Percentiles rank a stretch among this genome's conserved stretches.
phyloP scores from a whole-genome alignment of 2,329 filamentous ascomycete species.

The Arthroderma uncinatum region DNA sequence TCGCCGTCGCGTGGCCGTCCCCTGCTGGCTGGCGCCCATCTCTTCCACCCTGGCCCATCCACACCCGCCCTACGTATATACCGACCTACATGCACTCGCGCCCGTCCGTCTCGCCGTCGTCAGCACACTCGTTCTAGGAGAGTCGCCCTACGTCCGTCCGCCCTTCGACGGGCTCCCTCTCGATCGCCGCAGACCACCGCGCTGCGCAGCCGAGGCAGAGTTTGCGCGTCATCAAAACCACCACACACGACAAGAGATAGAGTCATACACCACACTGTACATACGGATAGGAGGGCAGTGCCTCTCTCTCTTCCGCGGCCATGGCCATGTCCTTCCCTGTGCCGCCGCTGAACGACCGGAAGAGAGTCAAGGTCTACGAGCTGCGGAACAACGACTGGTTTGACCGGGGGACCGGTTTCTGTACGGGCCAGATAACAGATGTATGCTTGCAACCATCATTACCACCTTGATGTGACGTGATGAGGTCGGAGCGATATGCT shows the following conservation, averaged over 20 bases:
- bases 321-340: slow-evolving; percentile 38
- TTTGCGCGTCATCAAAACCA: not conserved
- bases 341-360: slow-evolving; percentile 40
- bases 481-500: slow-evolving; percentile 31
- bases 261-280: slow-evolving; percentile 13
- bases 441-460: slow-evolving; percentile 40
- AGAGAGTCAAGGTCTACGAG: slow-evolving; percentile 95
- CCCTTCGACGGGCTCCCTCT: not conserved
- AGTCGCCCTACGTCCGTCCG: not conserved
- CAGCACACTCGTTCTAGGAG: not conserved
- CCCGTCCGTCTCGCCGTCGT: not conserved
- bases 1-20: slow-evolving; percentile 3
- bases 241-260: not conserved
- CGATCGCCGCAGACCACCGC: not conserved
- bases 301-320: slow-evolving; percentile 18
- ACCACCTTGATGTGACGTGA: not conserved
- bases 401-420: slow-evolving; percentile 92
- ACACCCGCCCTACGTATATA: not conserved
- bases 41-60: not conserved
- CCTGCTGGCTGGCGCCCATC: not conserved
- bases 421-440: slow-evolving; percentile 62
- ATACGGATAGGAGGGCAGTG: slow-evolving; percentile 25
- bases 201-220: slow-evolving; percentile 6
- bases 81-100: not conserved
- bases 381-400: slow-evolving; percentile 99